Conservation (phyloP, 345 rosid genomes). For the Linum usitatissimum region DNA sequence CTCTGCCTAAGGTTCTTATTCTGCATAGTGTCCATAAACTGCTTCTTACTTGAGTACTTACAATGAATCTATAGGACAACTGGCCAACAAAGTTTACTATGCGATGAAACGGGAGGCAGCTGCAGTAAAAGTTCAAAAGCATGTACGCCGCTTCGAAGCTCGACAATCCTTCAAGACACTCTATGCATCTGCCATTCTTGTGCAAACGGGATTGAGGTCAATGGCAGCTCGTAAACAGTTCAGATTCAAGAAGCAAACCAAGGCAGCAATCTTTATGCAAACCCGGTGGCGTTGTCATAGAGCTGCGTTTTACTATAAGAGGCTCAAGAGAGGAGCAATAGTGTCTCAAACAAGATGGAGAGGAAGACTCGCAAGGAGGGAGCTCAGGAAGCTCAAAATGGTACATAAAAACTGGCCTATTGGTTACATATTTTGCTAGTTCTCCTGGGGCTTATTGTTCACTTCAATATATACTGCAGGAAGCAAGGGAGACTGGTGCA, state of each 20-base stretch:
- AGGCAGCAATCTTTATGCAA: conserved; percentile 56
- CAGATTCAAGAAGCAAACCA: conserved; percentile 47
- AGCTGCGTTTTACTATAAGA: conserved; percentile 42
- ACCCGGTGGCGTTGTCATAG: conserved; percentile 60
- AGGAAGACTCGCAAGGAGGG: conserved; percentile 52
- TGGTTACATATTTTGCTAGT: background rate
- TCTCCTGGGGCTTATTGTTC: too few relatives aligned
- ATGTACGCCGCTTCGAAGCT: conserved; percentile 34
- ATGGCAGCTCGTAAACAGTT: conserved; percentile 57
- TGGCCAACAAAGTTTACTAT: conserved; percentile 44
- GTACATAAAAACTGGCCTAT: conserved; percentile 22
- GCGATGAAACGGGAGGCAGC: conserved; percentile 45
- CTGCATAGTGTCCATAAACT: background rate
- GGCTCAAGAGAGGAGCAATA: conserved; percentile 50
- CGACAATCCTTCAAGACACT: conserved; percentile 44
- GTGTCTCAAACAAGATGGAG: conserved; percentile 72
- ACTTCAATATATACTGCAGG: conserved; percentile 21
- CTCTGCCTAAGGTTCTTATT: background rate
- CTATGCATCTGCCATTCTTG: conserved; percentile 33
- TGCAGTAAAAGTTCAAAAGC: conserved; percentile 66
- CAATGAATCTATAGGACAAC: conserved; percentile 35
- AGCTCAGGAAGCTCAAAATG: conserved; percentile 73
- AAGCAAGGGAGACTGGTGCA: conserved; percentile 66
- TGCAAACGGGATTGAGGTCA: conserved; percentile 64
- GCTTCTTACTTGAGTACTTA: background rate